Base-by-base conservation (phyloP, 1,139 yeast genomes). In the Hyphopichia fennica region DNA sequence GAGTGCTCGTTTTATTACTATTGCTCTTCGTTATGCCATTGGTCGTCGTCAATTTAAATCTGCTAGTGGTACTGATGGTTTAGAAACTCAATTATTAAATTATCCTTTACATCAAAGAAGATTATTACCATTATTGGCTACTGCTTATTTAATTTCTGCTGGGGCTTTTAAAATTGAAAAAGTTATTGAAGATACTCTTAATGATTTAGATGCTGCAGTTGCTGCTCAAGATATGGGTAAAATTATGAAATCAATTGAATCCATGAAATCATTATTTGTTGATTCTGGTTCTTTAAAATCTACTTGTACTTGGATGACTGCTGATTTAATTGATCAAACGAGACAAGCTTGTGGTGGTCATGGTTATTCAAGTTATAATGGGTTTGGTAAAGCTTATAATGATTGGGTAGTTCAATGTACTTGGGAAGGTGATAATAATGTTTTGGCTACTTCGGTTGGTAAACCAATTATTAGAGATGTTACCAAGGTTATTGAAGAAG, bases 311-410 rank as follows among this genome's bases (percentile, higher is more conserved):
- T 73, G 79, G 79, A 63, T 72, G 53, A 72, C 76, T 41, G 71
- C 75, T 43, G 71, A 67, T 46, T 65, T 65, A 44, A 73, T 73
- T 50, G 77, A 72, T 53, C 66, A 73, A 54, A 63, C 72, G 55
- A 69, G 79, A 67, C 79, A 73, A 59, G 63, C 78, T 18, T 73
- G 79, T 62, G 79, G 79, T 62, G 79, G 79, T 46, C 79, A 72
- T 54, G 79, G 79, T 46, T 73, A 73, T 62, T 72, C 78, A 19
- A 51, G 74, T 31, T 73, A 73, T 62, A 59, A 64, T 47, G 78
- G 77, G 38, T 73, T 73, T 48, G 79, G 78, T 47, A 72, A 63
- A 56, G 74, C 77, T 31, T 72, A 61, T 60, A 67, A 67, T 48
- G 79, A 73, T 57, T 73, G 76, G 72, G 78, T 69, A 38, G 79